Base-by-base conservation (phyloP, 1,284 basidiomycete species). In the Sutorius eximius region DNA sequence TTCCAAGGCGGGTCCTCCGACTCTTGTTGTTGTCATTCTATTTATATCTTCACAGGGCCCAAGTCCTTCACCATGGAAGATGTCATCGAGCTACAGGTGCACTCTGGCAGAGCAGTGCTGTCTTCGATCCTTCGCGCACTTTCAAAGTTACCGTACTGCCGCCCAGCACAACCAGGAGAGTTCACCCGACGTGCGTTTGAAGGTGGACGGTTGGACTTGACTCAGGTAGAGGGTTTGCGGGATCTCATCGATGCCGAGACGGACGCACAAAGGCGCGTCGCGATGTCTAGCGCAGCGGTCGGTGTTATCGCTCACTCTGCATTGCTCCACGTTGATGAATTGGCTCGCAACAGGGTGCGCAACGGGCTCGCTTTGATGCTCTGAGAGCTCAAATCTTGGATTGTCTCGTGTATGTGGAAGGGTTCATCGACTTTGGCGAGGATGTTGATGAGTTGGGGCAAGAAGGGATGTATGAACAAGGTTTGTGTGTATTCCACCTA, bases 371-470 rank as follows among this genome's bases (percentile, higher is more conserved):
- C 48, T 90, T 88, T 59, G 83, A 90, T 45, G 64, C 76, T 3
- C 72, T 95, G 42, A 77, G 93, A 45, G 66, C 68, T 9, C 78
- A 82, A 27, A 83, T 93, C 27, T 81, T 95, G 37, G 73, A 80
- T 27, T 87, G 86, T 52, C 81, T 92, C 45, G 86, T 92, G 12
- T 79, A 86, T 59, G 77, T 91, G 0, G 93, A 96, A 70, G 93
- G 93, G 1, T 73, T 95, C 38, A 94, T 96, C 53, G 93, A 95
- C 69, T 96, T 95, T 69, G 87, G 89, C 7, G 93, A 95, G 71
- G 89, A 88, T 24, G 92, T 95, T 65, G 88, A 91, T 20, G 83
- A 72, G 34, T 52, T 71, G 33, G 67, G 70, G 12, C 69, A 72
- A 55, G 67, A 63, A 36, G 56, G 30, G 22, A 68, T 69, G 67